phyloP scores from a whole-genome alignment of 1,139 yeast species.

The Kurtzmaniella quercitrusa region DNA sequence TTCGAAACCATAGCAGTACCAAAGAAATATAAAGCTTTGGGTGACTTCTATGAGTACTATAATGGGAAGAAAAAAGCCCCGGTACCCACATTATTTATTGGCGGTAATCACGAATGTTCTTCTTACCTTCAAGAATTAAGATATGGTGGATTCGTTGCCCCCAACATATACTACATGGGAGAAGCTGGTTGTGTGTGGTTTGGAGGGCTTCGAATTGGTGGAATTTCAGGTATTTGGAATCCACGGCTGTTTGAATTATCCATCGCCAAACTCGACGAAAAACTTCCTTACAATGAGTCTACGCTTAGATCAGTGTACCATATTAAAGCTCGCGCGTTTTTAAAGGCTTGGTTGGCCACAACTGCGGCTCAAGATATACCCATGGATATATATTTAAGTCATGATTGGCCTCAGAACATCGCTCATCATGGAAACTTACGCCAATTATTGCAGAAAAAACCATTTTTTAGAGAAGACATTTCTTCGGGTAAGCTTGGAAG shows the following conservation, averaged over 20 bases:
- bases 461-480: constrained; percentile 65
- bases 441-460: constrained; percentile 52
- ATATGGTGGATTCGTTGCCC: constrained; percentile 94
- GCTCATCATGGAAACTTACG: constrained; percentile 58
- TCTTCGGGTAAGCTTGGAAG: constrained; percentile 64
- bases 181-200: constrained; percentile 70
- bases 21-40: constrained; percentile 51
- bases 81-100: constrained; percentile 73
- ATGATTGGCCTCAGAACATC: constrained; percentile 94
- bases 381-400: constrained; percentile 61
- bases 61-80: constrained; percentile 63
- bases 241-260: constrained; percentile 24
- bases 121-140: constrained; percentile 69
- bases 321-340: constrained; percentile 58
- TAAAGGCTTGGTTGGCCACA: constrained; percentile 42
- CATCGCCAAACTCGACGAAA: constrained; percentile 27
- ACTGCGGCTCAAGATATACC: constrained; percentile 6
- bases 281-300: constrained; percentile 44
- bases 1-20: constrained; percentile 65
- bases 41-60: constrained; percentile 79
- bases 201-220: constrained; percentile 72
- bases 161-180: constrained; percentile 86
- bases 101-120: constrained; percentile 95
- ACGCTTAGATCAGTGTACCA: constrained; percentile 67
- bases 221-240: constrained; percentile 82